Base-by-base conservation (phyloP, 176 grass and related monocot genomes). In the Triticum turgidum region DNA sequence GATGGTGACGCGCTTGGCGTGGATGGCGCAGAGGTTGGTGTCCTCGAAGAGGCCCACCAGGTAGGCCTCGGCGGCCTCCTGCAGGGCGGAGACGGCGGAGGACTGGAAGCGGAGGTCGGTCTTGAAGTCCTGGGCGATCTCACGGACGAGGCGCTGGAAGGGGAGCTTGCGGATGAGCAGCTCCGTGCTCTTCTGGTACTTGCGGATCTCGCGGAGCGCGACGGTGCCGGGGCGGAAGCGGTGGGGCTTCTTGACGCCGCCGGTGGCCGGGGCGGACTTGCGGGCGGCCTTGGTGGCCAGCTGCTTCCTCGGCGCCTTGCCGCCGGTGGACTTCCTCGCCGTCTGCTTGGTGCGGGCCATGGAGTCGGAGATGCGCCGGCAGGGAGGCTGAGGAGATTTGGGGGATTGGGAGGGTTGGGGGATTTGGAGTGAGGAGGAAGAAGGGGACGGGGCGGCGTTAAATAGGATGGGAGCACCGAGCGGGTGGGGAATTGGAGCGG, bases 141-240 rank as follows among this genome's bases (percentile, higher is more conserved):
- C 89, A 0, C 89, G 12, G 1, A 94, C 89, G 0, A 94, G 87
- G 3, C 89, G 84, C 89, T 94, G 89, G 89, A 94, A 94, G 1
- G 92, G 92, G 4, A 94, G 92, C 89, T 94, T 94, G 17, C 89
- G 89, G 84, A 94, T 94, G 5, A 94, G 89, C 27, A 94, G 82
- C 82, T 94, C 89, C 1, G 89, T 94, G 87, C 89, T 94, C 85
- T 94, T 94, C 87, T 94, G 92, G 84, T 94, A 94, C 87, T 91
- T 94, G 87, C 89, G 87, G 81, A 94, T 94, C 92, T 89, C 92
- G 0, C 92, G 80, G 37, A 94, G 92, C 3, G 89, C 89, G 45
- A 94, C 92, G 84, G 89, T 94, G 65, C 89, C 92, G 0, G 87
- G 92, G 47, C 89, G 87, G 87, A 94, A 94, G 38, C 89, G 92